These are phyloP conservation scores for Neurospora africana DNA, from an alignment of 495 filamentous ascomycete genomes.

Conservation along the genomic window DNA sequence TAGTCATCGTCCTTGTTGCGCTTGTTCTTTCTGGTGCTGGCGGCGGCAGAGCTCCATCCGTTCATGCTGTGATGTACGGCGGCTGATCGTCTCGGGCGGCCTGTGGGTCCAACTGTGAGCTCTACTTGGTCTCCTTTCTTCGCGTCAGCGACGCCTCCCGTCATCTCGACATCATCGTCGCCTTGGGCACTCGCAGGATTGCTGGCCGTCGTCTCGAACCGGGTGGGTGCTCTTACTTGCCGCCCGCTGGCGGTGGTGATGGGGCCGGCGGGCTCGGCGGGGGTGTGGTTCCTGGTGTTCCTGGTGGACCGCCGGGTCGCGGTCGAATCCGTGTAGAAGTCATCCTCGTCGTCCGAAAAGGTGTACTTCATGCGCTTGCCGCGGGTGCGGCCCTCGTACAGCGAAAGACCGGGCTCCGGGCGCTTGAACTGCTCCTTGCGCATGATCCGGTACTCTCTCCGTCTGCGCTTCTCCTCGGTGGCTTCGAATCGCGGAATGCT, in stretches of 20 bases:
- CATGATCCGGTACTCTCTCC: constrained; percentile 78
- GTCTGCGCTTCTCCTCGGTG: constrained; percentile 89
- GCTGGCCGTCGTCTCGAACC: constrained; percentile 59
- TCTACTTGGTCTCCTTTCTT: constrained; percentile 9
- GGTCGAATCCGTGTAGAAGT: constrained; percentile 58
- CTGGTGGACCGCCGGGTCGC: constrained; percentile 59
- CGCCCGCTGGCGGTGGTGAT: constrained; percentile 86
- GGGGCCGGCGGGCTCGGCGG: constrained; percentile 58
- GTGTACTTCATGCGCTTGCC: constrained; percentile 95
- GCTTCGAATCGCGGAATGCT: constrained; percentile 92
- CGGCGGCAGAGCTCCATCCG: constrained; percentile 25
- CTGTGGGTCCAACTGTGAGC: constrained; percentile 17
- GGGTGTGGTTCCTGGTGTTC: constrained; percentile 60
- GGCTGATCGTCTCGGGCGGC: constrained; percentile 29
- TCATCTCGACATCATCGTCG: constrained; percentile 21
- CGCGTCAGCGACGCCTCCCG: constrained; percentile 2
- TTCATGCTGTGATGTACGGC: constrained; percentile 33
- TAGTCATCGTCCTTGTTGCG: constrained; percentile 52
- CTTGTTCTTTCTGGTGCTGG: constrained; percentile 42
- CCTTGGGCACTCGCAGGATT: constrained; percentile 26
- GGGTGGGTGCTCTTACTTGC: constrained; percentile 67
- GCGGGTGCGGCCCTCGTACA: constrained; percentile 92
- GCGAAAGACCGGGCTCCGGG: constrained; percentile 78
- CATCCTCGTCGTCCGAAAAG: constrained; percentile 82
- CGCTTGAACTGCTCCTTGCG: constrained; percentile 82